phyloP scores from a whole-genome alignment of 2,329 filamentous ascomycete species.

The Pyricularia pennisetigena region DNA sequence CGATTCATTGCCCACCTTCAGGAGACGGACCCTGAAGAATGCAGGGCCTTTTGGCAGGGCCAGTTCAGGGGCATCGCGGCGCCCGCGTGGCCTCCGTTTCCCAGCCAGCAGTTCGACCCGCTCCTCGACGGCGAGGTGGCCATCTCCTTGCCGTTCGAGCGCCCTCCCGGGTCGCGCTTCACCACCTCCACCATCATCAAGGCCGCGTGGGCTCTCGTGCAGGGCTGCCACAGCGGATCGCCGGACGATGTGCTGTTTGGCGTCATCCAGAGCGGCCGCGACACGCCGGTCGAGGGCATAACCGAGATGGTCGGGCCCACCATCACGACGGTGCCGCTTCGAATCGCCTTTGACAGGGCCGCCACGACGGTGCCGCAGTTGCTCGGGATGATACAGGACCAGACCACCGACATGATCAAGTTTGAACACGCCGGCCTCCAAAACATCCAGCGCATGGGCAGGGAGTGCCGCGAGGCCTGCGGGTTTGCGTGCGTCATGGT shows the following conservation, averaged over 20 bases:
- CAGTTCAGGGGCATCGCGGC: not conserved
- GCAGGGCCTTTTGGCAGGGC: not conserved
- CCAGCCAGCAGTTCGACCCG: not conserved
- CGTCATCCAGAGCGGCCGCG: slow-evolving; percentile 20
- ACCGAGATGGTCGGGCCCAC: slow-evolving; percentile 13
- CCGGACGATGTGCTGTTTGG: slow-evolving; percentile 13
- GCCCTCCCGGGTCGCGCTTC: not conserved
- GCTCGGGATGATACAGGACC: not conserved
- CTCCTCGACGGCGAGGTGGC: not conserved
- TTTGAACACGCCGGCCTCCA: not conserved
- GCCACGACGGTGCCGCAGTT: slow-evolving; percentile 6
- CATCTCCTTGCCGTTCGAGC: not conserved
- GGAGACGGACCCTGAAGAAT: not conserved
- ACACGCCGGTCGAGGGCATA: slow-evolving; percentile 8
- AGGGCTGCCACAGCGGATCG: not conserved
- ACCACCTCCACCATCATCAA: slow-evolving; percentile 1
- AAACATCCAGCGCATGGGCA: not conserved
- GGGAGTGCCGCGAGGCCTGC: slow-evolving; percentile 11
- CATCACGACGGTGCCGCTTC: slow-evolving; percentile 28
- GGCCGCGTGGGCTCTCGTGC: slow-evolving; percentile 4
- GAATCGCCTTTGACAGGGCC: slow-evolving; percentile 7
- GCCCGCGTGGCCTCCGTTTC: not conserved
- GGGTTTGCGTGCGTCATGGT: slow-evolving; percentile 7
- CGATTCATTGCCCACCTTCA: not conserved
- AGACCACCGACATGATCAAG: slow-evolving; percentile 1